Percentiles rank a stretch among this genome's conserved stretches.
Evolutionary conservation across 805 yeast species (phyloP).

Genomic region (Kodamaea sagamina): DNA sequence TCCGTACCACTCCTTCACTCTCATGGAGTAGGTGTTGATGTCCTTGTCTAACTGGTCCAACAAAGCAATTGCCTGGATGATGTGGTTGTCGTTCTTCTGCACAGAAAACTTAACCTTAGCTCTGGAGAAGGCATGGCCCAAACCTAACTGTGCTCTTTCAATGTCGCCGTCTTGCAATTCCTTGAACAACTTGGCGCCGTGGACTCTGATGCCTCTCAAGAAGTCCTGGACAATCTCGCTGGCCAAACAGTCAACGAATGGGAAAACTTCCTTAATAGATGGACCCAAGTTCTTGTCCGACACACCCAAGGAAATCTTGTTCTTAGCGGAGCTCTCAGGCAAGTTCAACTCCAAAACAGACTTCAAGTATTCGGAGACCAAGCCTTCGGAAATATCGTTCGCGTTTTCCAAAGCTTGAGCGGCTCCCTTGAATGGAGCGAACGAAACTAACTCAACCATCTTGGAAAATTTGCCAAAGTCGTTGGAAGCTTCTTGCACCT

Average conservation of each 20-base stretch:
- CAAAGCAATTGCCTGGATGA: conserved; percentile 97
- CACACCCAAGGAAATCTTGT: conserved; percentile 76
- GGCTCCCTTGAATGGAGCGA: conserved; percentile 98
- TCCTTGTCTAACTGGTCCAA: conserved; percentile 98
- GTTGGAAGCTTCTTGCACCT: conserved; percentile 86
- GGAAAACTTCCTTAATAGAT: conserved; percentile 88
- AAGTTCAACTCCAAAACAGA: conserved; percentile 86
- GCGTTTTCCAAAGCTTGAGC: conserved; percentile 99
- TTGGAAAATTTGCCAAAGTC: conserved; percentile 89
- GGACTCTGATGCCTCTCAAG: conserved; percentile 90
- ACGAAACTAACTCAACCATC: conserved; percentile 88
- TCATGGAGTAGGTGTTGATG: conserved; percentile 94
- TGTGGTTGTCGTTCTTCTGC: conserved; percentile 98
- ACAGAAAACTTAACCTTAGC: conserved; percentile 98
- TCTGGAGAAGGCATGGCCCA: conserved; percentile 98
- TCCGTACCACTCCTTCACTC: conserved; percentile 97
- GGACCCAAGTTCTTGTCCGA: conserved; percentile 96
- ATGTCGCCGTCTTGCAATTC: conserved; percentile 92
- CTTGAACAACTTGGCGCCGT: conserved; percentile 84
- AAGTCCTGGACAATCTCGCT: conserved; percentile 93
- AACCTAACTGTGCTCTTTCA: conserved; percentile 97
- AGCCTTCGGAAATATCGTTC: conserved; percentile 95
- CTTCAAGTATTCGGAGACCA: conserved; percentile 89
- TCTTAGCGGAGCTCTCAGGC: conserved; percentile 73
- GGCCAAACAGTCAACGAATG: conserved; percentile 85